Evolutionary conservation across 305 asterid species (phyloP), one percentile per base, ranked within the genome.

Genomic region (Rubia tinctorum): DNA sequence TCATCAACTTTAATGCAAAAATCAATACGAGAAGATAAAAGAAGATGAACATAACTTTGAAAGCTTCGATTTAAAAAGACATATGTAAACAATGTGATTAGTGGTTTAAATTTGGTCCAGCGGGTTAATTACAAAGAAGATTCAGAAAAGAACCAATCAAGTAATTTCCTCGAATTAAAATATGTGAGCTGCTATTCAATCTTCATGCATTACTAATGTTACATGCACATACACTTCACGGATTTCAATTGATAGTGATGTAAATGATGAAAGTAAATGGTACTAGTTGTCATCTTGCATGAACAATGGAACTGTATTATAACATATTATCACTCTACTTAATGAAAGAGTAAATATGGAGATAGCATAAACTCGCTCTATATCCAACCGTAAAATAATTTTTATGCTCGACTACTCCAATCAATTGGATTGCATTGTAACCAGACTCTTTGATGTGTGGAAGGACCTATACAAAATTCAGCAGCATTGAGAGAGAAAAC

Each of bases 401-500:
- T 81, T 89, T 95, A 88, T 95, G 99, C 89, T 95, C 99, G 69
- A 87, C 86, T 74, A 92, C 83, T 82, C 97, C 99, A 86, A 95
- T 87, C 79, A 95, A 82, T 73, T 92, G 99, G 76, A 95, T 84
- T 49, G 91, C 94, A 82, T 95, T 95, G 88, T 95, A 95, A 73
- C 99, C 98, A 71, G 98, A 92, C 81, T 91, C 93, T 83, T 92
- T 95, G 71, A 91, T 90, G 80, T 92, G 99, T 44, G 88, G 86
- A 68, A 95, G 91, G 75, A 92, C 96, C 99, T 95, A 87, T 53
- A 37, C 71, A 76, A 56, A 71, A 78, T 49, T 75, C 68, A 55
- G 49, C 58, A 47, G 25, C 78, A 69, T 42, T 68, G 68, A 75
- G 82, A 55, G n/a, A 58, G 34, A 62, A 42, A 77, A 44, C 75